Base-by-base conservation (phyloP, 2,329 filamentous ascomycete species). In the Exophiala sp. region DNA sequence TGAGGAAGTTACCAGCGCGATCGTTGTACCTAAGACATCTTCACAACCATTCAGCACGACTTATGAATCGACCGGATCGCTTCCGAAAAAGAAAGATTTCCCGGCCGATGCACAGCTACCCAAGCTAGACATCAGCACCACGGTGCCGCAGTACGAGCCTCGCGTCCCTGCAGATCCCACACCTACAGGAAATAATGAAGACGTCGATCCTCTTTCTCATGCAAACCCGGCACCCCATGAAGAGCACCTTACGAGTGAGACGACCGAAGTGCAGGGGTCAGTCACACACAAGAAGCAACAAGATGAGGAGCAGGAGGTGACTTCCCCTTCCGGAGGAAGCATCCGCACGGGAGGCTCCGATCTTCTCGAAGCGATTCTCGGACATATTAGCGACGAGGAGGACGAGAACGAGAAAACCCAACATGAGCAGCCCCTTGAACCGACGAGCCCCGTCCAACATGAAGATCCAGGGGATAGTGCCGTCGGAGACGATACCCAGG, bases 141-240 rank as follows among this genome's bases (percentile, higher is more conserved):
- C 52, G 1, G 45, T 54, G 4, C 51, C 48, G 14, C 48, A 52
- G 39, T 57, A 54, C 40, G 54, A 57, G 18, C 51, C 48, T 43
- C 51, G 51, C n/a, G 51, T 45, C 10, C 50, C 54, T 13, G 53
- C 56, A 53, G 53, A 59, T 37, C 58, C 57, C 13, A 58, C 57
- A 18, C 55, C 58, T 1, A 59, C 56, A 29, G 50, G 53, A 2
- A 55, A 30, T 9, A 23, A 27, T 13, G 50, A 53, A 3, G 54
- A 54, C 27, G 29, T 52, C 16, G 54, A 57, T 42, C 54, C 54
- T 5, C 45, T 59, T 18, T 45, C 55, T 23, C 22, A 27, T 27
- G 27, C 32, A 35, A 45, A 45, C 35, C 41, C 18, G 24, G 23
- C 24, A 39, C 18, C 49, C 27, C 23, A 47, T 19, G 21, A 11